Conservation (phyloP, 768 basidiomycete genomes). For the Pleurotus pulmonarius region DNA sequence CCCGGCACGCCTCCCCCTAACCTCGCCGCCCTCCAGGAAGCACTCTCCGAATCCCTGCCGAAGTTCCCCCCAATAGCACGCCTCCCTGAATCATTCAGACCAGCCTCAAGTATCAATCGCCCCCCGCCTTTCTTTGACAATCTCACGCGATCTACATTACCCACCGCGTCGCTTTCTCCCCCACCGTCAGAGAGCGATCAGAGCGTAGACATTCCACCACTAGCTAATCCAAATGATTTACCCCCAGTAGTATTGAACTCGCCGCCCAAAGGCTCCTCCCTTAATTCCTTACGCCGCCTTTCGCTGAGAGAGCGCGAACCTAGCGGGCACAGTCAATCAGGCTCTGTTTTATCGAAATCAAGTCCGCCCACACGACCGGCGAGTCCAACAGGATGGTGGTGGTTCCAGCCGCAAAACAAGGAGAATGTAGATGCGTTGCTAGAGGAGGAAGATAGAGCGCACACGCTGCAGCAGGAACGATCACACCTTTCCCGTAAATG, state of each 20-base stretch:
- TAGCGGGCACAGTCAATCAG: conserved; percentile 19
- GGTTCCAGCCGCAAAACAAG: conserved; percentile 49
- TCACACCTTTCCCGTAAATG: conserved; percentile 55
- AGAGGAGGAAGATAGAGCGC: conserved; percentile 49
- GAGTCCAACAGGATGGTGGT: conserved; percentile 38
- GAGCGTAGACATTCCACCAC: conserved; percentile 2
- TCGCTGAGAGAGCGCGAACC: conserved; percentile 29
- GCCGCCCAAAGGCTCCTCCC: conserved; percentile 41
- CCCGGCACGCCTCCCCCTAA: conserved; percentile 18
- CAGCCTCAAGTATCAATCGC: conserved; percentile 29
- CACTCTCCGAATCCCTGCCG: conserved; percentile 21
- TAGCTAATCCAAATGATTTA: conserved; percentile 14
- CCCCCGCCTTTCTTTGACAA: conserved; percentile 51
- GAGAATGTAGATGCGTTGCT: conserved; percentile 40
- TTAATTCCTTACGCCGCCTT: conserved; percentile 56
- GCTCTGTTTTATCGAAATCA: conserved; percentile 13
- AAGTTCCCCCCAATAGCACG: conserved; percentile 39
- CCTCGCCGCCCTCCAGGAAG: conserved; percentile 35
- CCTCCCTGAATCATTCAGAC: conserved; percentile 31
- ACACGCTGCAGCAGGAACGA: conserved; percentile 43
- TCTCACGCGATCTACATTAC: conserved; percentile 58
- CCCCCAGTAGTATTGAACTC: conserved; percentile 35
- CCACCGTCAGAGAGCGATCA: conserved; percentile 12
- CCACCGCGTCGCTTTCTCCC: conserved; percentile 56
- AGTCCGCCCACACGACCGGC: conserved; percentile 14